Conservation (phyloP, 2,329 filamentous ascomycete species). For the Fragosphaeria purpurea region DNA sequence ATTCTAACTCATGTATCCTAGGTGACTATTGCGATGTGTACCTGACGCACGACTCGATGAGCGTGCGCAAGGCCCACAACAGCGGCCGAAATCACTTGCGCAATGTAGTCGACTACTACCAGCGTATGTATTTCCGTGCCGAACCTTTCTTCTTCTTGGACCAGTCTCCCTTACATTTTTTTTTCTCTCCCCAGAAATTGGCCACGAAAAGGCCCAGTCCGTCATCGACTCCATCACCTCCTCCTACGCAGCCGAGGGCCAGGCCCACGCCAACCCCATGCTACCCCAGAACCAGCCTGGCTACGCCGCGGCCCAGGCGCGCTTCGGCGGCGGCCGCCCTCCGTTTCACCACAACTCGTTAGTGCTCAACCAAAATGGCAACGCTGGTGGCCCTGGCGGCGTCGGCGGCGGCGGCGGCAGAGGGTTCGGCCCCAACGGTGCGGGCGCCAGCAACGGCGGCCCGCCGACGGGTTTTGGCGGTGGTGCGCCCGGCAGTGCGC, state of each 20-base stretch:
- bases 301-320: conserved; percentile 20
- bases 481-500: conserved; percentile 4
- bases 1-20: conserved; percentile 21
- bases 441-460: conserved; percentile 36
- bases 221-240: conserved; percentile 97
- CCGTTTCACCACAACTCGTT: conserved; percentile 1
- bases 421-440: conserved; percentile 40
- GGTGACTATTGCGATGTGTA: conserved; percentile 99
- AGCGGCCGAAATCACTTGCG: conserved; percentile 90
- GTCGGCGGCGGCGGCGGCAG: conserved; percentile 29
- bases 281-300: conserved; percentile 59
- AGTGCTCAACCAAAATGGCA: neutral
- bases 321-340: conserved; percentile 21
- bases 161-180: neutral
- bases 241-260: conserved; percentile 85
- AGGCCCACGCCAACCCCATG: conserved; percentile 77
- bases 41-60: conserved; percentile 99
- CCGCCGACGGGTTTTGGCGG: conserved; percentile 1
- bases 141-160: neutral
- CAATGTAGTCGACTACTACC: conserved; percentile 98
- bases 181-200: conserved; percentile 58
- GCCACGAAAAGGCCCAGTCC: conserved; percentile 94
- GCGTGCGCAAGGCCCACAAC: conserved; percentile 97
- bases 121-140: conserved; percentile 48
- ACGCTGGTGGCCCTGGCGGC: conserved; percentile 30